Conservation (phyloP, 2,329 filamentous ascomycete species). For the Alternaria consortialis region DNA sequence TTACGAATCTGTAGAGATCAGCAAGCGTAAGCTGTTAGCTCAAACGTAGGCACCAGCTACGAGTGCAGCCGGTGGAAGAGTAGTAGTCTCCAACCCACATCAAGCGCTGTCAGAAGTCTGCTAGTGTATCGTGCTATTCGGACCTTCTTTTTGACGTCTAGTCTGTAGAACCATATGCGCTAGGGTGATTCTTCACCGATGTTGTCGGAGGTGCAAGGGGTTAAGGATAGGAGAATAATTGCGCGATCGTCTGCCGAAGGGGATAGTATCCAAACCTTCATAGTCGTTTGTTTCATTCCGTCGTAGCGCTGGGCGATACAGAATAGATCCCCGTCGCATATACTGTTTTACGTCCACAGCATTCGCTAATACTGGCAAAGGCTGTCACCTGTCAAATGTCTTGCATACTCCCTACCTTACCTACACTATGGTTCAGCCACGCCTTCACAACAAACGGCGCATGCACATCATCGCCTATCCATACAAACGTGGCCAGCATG, state of each 20-base stretch:
- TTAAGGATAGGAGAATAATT: neutral
- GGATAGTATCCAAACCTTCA: neutral
- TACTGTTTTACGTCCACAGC: neutral
- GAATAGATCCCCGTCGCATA: neutral
- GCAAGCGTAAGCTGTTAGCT: neutral
- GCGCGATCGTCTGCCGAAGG: neutral
- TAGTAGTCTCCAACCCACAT: neutral
- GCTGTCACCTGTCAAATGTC: neutral
- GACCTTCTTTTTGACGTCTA: neutral
- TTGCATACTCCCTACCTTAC: neutral
- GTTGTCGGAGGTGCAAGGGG: neutral
- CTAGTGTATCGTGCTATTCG: slow-evolving; percentile 2
- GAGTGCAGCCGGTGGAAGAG: neutral
- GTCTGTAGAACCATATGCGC: neutral
- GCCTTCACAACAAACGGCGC: neutral
- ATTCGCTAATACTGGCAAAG: neutral
- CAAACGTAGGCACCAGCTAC: neutral
- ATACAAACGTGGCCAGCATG: neutral
- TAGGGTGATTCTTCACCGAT: neutral
- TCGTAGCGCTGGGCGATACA: neutral
- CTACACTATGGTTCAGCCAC: neutral
- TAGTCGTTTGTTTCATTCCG: neutral
- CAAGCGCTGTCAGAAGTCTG: neutral
- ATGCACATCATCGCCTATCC: neutral
- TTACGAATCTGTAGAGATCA: neutral